Conservation (phyloP, 73 alveolate species). For the Uronychia setigera region DNA sequence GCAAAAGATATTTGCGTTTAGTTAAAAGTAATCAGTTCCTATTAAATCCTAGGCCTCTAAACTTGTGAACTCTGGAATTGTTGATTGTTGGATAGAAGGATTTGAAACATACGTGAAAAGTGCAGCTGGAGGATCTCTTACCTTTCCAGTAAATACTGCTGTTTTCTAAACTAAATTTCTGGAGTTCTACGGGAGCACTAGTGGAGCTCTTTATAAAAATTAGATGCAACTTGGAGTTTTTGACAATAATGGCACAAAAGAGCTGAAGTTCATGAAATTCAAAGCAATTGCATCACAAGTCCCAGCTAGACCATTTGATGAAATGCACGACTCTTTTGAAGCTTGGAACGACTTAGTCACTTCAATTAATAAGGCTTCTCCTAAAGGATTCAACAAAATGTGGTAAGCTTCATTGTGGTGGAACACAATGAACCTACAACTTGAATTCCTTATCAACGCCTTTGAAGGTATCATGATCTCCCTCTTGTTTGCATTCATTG, state of each 20-base stretch:
- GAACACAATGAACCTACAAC: no score
- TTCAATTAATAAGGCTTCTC: no score
- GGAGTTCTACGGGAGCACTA: neutral
- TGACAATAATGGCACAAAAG: no score
- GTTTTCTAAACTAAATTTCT: neutral
- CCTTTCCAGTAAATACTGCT: conserved; percentile 14
- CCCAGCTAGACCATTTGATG: neutral
- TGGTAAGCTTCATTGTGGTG: no score
- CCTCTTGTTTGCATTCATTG: conserved; percentile 1
- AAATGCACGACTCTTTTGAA: no score
- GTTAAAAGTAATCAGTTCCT: neutral
- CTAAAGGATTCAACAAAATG: no score
- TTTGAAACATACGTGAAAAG: neutral
- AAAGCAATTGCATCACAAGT: no score
- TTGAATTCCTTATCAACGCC: neutral
- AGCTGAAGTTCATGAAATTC: conserved; percentile 4
- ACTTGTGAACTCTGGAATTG: conserved; percentile 7
- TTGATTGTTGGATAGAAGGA: conserved; percentile 6
- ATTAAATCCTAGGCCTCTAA: no score
- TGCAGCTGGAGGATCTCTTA: neutral
- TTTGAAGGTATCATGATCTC: conserved; percentile 3
- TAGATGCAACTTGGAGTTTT: neutral
- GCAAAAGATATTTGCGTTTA: neutral
- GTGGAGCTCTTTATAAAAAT: neutral
- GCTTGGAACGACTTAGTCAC: no score